Evolutionary conservation across 176 grass and related monocot genomes (phyloP).

Genomic region (Juncus inflexus): DNA sequence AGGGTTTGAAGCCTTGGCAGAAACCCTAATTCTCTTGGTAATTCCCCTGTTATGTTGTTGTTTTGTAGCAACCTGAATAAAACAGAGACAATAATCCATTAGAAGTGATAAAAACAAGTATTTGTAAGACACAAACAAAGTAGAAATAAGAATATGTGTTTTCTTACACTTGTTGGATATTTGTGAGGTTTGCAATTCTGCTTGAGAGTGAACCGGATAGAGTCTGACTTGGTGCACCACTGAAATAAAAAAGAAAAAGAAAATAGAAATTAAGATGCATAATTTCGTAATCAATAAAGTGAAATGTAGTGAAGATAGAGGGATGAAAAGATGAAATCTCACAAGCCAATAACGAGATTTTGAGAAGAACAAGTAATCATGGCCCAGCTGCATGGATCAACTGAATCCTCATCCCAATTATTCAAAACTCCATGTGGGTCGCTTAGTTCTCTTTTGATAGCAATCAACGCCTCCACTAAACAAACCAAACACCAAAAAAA

Average conservation of each 20-base stretch:
- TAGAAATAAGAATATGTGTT: too few relatives aligned
- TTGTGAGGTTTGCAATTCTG: slow-evolving; percentile 77
- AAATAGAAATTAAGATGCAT: background rate
- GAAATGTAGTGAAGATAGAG: background rate
- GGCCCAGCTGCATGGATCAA: slow-evolving; percentile 98
- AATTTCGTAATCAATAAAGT: background rate
- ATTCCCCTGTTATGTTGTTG: slow-evolving; percentile 84
- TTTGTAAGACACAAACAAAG: too few relatives aligned
- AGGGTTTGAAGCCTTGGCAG: slow-evolving; percentile 83
- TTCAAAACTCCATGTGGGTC: slow-evolving; percentile 79
- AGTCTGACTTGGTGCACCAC: slow-evolving; percentile 88
- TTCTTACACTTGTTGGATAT: slow-evolving; percentile 89
- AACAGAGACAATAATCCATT: background rate
- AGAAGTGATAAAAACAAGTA: background rate
- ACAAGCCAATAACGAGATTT: slow-evolving; percentile 95
- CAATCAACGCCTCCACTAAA: slow-evolving; percentile 86
- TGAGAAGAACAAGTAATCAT: slow-evolving; percentile 92
- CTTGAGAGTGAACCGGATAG: slow-evolving; percentile 67
- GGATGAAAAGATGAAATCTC: background rate
- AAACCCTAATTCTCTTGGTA: slow-evolving; percentile 62
- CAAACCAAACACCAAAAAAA: background rate
- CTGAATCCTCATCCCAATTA: slow-evolving; percentile 93
- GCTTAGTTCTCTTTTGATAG: slow-evolving; percentile 55
- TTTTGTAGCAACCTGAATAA: slow-evolving; percentile 73
- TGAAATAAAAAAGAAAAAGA: slow-evolving; percentile 27